A percentile compares a stretch with the other conserved stretches of the same genome.
phyloP scores from a whole-genome alignment of 2,329 filamentous ascomycete genomes.

The Nemania diffusa region DNA sequence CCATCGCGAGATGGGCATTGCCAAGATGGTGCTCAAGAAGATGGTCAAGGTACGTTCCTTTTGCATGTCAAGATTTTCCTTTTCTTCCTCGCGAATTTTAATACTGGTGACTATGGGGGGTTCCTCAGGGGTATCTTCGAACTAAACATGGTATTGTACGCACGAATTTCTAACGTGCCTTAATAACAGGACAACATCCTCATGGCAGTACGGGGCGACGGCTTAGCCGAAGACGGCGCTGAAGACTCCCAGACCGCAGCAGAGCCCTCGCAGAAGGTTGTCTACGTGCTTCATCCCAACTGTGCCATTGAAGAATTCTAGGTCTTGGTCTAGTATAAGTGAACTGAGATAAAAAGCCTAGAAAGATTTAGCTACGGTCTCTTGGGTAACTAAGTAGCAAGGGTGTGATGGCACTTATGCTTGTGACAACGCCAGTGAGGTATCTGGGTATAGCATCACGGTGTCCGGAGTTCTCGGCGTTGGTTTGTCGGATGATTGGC shows the following conservation, averaged over 20 bases:
- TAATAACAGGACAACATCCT: conserved; percentile 81
- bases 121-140: neutral
- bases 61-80: neutral
- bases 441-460: conserved; percentile 19
- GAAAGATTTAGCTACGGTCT: neutral
- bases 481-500: conserved; percentile 13
- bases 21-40: conserved; percentile 83
- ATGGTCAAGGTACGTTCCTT: conserved; percentile 85
- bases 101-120: neutral
- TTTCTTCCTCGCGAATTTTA: conserved; percentile 8
- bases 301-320: conserved; percentile 77
- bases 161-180: conserved; percentile 44
- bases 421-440: neutral
- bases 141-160: neutral
- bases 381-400: neutral
- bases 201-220: conserved; percentile 78
- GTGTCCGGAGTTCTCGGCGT: conserved; percentile 28
- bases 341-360: neutral
- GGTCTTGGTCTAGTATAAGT: neutral
- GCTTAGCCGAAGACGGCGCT: conserved; percentile 60
- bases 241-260: conserved; percentile 49
- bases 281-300: conserved; percentile 95
- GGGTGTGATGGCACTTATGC: neutral
- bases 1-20: conserved; percentile 66
- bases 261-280: conserved; percentile 62